These are phyloP conservation scores for Phlebopus sp. DNA, from an alignment of 1,284 basidiomycete species.

Conservation along the genomic window DNA sequence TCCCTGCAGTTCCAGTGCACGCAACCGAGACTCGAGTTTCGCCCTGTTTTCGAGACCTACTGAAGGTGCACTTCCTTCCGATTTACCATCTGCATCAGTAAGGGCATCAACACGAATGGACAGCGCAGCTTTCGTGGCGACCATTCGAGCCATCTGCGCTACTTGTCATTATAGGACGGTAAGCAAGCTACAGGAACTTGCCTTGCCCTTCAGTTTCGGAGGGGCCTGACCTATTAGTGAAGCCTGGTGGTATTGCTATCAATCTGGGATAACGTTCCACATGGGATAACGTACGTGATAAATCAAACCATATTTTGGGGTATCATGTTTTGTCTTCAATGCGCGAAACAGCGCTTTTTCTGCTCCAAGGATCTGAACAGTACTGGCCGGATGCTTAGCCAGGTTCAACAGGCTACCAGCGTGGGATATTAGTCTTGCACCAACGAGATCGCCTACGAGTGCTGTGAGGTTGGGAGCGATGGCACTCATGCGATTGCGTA, in stretches of 20 bases:
- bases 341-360: conserved; percentile 99
- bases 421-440: conserved; percentile 94
- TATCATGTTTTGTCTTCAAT: conserved; percentile 98
- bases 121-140: conserved; percentile 94
- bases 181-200: conserved; percentile 27
- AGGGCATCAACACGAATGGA: conserved; percentile 97
- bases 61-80: conserved; percentile 74
- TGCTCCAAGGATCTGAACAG: conserved; percentile 96
- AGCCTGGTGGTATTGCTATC: conserved; percentile 48
- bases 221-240: conserved; percentile 97
- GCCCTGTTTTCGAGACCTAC: conserved; percentile 92
- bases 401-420: conserved; percentile 92
- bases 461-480: conserved; percentile 97
- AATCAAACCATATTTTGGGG: conserved; percentile 96
- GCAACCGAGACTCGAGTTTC: conserved; percentile 92
- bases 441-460: conserved; percentile 95
- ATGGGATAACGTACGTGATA: conserved; percentile 70
- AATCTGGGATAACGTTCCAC: conserved; percentile 2
- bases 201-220: conserved; percentile 97
- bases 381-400: conserved; percentile 97
- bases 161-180: conserved; percentile 4
- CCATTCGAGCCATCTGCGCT: conserved; percentile 95
- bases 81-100: conserved; percentile 89
- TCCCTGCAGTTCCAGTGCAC: conserved; percentile 81
- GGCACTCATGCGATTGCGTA: conserved; percentile 95